Base-by-base conservation (phyloP, 768 basidiomycete species). In the Hortiboletus flavorubellus region DNA sequence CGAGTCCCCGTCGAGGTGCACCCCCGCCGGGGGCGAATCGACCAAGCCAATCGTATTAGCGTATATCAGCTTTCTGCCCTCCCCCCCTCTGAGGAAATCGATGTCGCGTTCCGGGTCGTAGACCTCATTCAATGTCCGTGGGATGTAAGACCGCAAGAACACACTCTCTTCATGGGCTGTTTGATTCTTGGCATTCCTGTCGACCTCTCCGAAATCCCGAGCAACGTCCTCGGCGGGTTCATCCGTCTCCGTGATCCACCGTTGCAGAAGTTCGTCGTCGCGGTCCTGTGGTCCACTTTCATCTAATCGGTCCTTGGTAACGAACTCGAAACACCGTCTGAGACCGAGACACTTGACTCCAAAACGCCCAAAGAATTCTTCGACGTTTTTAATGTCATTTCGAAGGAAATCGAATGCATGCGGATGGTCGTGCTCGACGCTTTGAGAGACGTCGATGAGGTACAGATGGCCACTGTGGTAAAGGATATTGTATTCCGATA, bases 391-490 rank as follows among this genome's bases (percentile, higher is more conserved):
- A 47, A 99, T 81, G 71, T 99, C 97, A 43, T 80, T 85, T 29
- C 95, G 86, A 37, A 99, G 79, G 73, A 99, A 99, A 71, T 99
- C 96, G 68, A 94, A 98, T 0, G 97, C 93, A 30, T 88, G 79
- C 0, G 96, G 97, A 64, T 99, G 97, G 71, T 98, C 96, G 67
- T 98, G 95, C 64, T 99, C 97, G 35, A 99, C 95, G 59, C 93
- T 95, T 69, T 99, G 97, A 1, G 95, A 97, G 55, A 99, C 97
- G 70, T 99, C 97, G 73, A 99, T 98, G 63, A 98, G 87, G 72
- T 83, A 93, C 16, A 97, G 79, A 64, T 93, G 91, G 1, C 73
- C 78, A 46, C 83, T 75, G 72, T 93, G 89, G 65, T 85, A 96
- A 66, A 99, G 80, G 63, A 99, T 86, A 69, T 99, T 99, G 81